Percentiles rank a stretch among this genome's conserved stretches.
These are phyloP conservation scores for Plasmodium fragile DNA, from an alignment of 169 alveolate species.

Conservation along the genomic window DNA sequence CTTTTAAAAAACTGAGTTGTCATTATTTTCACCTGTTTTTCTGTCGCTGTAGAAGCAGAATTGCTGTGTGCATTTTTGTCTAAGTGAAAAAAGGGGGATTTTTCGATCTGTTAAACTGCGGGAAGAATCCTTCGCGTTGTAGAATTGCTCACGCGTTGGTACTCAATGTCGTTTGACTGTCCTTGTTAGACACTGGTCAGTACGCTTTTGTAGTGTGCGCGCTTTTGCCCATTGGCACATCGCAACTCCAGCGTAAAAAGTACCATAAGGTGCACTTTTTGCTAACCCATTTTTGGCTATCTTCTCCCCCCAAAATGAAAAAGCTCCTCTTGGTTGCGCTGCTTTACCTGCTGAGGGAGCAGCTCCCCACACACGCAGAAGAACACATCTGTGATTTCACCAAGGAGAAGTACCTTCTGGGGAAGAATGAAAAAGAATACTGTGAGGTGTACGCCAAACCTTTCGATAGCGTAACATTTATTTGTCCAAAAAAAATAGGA, in stretches of 20 bases:
- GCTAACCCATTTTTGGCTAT: neutral
- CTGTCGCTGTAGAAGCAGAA: neutral
- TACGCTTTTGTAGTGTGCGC: neutral
- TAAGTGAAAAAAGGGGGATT: neutral
- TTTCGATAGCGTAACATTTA: conserved; percentile 35
- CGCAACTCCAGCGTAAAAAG: neutral
- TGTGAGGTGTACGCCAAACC: conserved; percentile 45
- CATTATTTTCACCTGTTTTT: neutral
- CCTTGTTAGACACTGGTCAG: neutral
- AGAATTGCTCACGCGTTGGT: neutral
- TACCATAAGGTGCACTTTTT: neutral
- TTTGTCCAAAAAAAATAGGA: conserved; percentile 43
- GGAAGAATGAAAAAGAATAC: neutral
- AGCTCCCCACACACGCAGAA: neutral
- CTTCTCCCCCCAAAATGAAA: neutral
- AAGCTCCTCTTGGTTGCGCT: neutral
- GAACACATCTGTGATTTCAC: conserved; percentile 65
- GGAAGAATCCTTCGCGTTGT: neutral
- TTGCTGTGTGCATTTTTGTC: neutral
- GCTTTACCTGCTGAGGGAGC: neutral
- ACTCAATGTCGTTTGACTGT: neutral
- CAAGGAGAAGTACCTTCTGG: conserved; percentile 9
- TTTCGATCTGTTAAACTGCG: neutral
- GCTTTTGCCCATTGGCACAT: neutral
- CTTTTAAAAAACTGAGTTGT: neutral